Evolutionary conservation across 2,329 filamentous ascomycete species (phyloP), one percentile per base, ranked within the genome.

Genomic region (Chaetomium strumarium): DNA sequence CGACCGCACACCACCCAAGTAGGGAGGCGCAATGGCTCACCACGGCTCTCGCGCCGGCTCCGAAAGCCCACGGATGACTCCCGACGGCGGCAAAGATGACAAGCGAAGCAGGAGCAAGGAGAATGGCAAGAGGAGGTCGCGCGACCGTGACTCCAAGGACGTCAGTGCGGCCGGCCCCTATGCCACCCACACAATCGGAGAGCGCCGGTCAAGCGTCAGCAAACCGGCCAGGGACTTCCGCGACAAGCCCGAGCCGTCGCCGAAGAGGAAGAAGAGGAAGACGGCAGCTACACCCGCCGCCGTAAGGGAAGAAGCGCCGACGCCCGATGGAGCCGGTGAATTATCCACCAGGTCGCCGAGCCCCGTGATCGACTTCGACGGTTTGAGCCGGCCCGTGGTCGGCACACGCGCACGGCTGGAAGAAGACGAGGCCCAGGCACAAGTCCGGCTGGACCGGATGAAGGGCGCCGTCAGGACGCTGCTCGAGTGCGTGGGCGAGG

Each of bases 401-500:
- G 86, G 86, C 51, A 89, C 86, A 1, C 78, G 84, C 42, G 77
- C 79, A 58, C 75, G 83, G 33, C 72, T 79, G 6, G 79, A 84
- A 45, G 81, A 85, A 60, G 76, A 68, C 13, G 68, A 72, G 1
- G 77, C 75, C 55, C 72, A 79, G 58, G 74, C 74, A 30, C 74
- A 70, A 12, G 67, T 68, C 55, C 75, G 83, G 42, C 66, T 85
- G 36, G 71, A 77, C 14, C 80, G 77, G 63, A 77, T 86, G 68
- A 74, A 75, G 55, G 80, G 73, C 42, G 84, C 84, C 36, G 80
- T 86, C 24, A 73, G 80, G 45, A 86, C 83, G 1, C 74, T 87
- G 13, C 77, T 86, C 30, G 84, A 86, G 66, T 86, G 83, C 60
- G 72, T 86, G 6, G 84, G 84, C 60, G 84, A 86, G 68, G 82